Evolutionary conservation across 495 filamentous ascomycete genomes (phyloP), one percentile per base, ranked within the genome.

Genomic region (Penicillium paxilli): DNA sequence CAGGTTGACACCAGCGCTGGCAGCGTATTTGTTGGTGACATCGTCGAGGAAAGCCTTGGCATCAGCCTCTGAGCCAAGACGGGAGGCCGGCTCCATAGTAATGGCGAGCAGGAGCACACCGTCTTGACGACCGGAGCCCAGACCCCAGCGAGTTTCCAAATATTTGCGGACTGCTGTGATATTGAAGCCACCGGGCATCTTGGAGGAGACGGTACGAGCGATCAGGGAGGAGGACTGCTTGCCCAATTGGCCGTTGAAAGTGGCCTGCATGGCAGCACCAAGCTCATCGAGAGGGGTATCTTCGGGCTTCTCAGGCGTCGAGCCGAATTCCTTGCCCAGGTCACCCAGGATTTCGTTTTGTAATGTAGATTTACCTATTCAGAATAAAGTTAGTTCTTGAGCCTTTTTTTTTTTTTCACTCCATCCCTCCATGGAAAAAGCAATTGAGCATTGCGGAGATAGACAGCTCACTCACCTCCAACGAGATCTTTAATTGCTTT

Each of bases 131-230:
- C 95, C 95, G 26, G 87, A 67, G 4, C 79, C 90, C 49, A 99
- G 74, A 28, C 94, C 95, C 91, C 92, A 99, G 67, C 91, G 80
- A 5, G 92, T 93, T 74, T 96, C 91, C 20, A 99, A 70, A 62
- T 98, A 94, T 75, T 99, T 98, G 44, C 93, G 82, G 11, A 94
- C 90, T 2, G 87, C 80, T 60, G 93, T 96, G 66, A 98, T 98
- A 68, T 98, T 99, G 81, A 98, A 99, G 44, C 94, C 94, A 65
- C 92, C 95, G 26, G 94, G 95, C 94, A 99, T 98, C 72, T 99
- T 99, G 5, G 94, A 96, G 4, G 95, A 97, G 23, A 99, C 92
- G 66, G 97, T 78, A 54, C 93, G 85, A 25, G 95, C 93, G 64
- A 98, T 87, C 48, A 98, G 84, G 4, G 94, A 96, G 24, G 90